Conservation (phyloP, 805 yeast genomes). For the Saturnispora hagleri region DNA sequence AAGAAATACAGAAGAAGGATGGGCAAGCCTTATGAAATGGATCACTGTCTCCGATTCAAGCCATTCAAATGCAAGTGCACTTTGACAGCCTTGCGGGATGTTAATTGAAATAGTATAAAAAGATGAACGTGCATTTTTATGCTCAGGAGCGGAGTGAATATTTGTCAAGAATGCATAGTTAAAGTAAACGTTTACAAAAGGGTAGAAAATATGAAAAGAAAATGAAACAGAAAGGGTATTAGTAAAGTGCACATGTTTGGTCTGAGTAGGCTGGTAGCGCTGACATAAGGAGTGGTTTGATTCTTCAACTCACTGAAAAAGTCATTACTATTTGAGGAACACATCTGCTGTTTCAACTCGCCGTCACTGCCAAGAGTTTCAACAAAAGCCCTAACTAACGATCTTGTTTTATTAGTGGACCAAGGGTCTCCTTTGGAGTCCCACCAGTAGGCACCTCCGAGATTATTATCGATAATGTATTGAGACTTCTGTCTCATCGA, state of each 20-base stretch:
- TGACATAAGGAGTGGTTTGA: background rate
- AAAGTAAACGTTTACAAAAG: background rate
- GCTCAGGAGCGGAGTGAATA: background rate
- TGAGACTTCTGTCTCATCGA: slow-evolving; percentile 49
- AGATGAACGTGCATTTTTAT: background rate
- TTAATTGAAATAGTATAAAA: background rate
- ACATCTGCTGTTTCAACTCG: background rate
- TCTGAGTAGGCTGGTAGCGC: background rate
- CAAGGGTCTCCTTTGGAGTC: slow-evolving; percentile 71
- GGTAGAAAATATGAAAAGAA: background rate
- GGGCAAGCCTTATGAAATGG: background rate
- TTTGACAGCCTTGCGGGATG: background rate
- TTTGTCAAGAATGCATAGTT: background rate
- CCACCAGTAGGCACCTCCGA: slow-evolving; percentile 95
- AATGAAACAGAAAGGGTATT: background rate
- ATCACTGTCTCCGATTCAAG: background rate
- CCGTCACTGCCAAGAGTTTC: slow-evolving; percentile 26
- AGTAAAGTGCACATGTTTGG: background rate
- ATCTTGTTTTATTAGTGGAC: slow-evolving; percentile 24
- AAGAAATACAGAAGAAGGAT: background rate
- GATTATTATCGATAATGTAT: slow-evolving; percentile 36
- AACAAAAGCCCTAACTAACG: slow-evolving; percentile 40
- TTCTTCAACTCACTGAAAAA: background rate
- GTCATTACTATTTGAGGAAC: background rate
- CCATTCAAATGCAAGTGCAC: background rate